These are phyloP conservation scores for Yueomyces sp. DNA, from an alignment of 805 yeast genomes.

Conservation along the genomic window DNA sequence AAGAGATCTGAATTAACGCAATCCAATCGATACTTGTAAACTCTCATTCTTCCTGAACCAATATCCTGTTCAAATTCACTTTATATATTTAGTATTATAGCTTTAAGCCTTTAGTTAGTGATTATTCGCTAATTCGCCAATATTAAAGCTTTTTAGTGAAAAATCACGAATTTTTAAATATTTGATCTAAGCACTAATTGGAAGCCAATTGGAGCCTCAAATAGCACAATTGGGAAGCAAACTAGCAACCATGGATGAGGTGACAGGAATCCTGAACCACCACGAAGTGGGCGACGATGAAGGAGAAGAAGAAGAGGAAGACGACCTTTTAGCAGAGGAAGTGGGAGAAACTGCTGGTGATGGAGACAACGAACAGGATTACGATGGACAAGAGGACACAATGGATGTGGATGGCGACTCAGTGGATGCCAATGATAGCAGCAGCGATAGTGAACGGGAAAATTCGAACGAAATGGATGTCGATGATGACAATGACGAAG, in stretches of 20 bases:
- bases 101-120: no score
- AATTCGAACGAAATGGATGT: constrained; percentile 1
- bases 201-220: no score
- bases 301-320: constrained; percentile 20
- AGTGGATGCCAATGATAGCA: constrained; percentile 10
- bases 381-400: constrained; percentile 13
- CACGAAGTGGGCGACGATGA: constrained; percentile 17
- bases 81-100: no score
- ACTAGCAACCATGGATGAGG: constrained; percentile 14
- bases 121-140: no score
- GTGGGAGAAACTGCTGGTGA: constrained; percentile 6
- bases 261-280: constrained; percentile 20
- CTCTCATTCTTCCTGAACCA: no score
- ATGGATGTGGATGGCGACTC: constrained; percentile 10
- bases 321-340: constrained; percentile 14
- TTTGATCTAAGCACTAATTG: no score
- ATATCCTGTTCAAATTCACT: no score
- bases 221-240: no score
- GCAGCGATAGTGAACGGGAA: constrained; percentile 1
- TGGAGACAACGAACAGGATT: constrained; percentile 9
- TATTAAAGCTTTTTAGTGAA: no score
- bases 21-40: no score
- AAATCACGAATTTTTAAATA: no score
- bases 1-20: no score
- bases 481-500: constrained; percentile 15